phyloP scores from a whole-genome alignment of 1,284 basidiomycete genomes.

The Termitomyces sp. region DNA sequence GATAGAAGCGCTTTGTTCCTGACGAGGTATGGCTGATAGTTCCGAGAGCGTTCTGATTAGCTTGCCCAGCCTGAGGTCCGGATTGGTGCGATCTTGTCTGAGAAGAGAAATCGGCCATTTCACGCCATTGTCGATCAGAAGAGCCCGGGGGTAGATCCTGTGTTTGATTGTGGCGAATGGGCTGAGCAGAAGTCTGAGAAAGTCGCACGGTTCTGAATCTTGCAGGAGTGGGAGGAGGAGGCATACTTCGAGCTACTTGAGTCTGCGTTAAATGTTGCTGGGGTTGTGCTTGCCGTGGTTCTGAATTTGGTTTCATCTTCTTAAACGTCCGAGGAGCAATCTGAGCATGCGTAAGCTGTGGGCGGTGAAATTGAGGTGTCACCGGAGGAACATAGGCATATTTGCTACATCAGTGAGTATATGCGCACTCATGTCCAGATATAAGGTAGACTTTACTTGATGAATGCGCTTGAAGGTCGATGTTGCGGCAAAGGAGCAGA shows the following conservation, averaged over 20 bases:
- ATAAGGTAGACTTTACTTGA: slow-evolving; percentile 13
- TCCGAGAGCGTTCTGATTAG: neutral
- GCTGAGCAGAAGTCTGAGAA: neutral
- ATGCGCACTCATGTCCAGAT: slow-evolving; percentile 17
- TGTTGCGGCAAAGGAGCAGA: slow-evolving; percentile 1
- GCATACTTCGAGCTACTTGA: slow-evolving; percentile 12
- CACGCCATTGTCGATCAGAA: slow-evolving; percentile 14
- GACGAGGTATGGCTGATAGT: neutral
- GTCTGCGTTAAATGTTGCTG: slow-evolving; percentile 4
- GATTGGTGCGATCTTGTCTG: slow-evolving; percentile 11
- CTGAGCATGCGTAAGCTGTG: slow-evolving; percentile 32
- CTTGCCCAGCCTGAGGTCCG: neutral
- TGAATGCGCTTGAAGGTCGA: slow-evolving; percentile 18
- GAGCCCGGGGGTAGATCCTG: neutral
- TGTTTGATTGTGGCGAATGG: slow-evolving; percentile 5
- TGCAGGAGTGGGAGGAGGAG: slow-evolving; percentile 22
- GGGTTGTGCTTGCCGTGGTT: slow-evolving; percentile 4
- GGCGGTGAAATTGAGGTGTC: slow-evolving; percentile 30
- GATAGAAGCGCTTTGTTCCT: slow-evolving; percentile 12
- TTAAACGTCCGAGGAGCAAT: slow-evolving; percentile 26
- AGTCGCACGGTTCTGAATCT: slow-evolving; percentile 21
- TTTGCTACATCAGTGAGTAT: slow-evolving; percentile 38
- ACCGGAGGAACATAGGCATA: slow-evolving; percentile 51
- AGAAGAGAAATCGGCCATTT: slow-evolving; percentile 31
- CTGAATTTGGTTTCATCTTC: slow-evolving; percentile 12